Evolutionary conservation across 139 green algal genomes (phyloP).

Genomic region (Coelastrella sp.): DNA sequence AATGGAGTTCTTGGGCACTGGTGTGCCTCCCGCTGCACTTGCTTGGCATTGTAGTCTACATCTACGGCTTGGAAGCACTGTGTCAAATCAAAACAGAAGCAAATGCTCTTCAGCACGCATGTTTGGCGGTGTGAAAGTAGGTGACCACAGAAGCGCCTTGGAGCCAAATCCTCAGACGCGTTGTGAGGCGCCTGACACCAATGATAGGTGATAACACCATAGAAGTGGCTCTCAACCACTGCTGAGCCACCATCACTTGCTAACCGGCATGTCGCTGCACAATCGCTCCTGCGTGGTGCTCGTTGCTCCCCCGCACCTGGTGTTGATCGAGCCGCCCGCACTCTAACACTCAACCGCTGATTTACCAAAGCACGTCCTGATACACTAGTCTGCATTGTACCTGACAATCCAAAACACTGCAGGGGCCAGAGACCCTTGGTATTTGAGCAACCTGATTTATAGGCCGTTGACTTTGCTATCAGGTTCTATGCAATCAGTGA

Average conservation of each 20-base stretch:
- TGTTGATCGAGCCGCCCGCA: background rate
- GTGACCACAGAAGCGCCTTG: background rate
- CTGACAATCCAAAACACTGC: background rate
- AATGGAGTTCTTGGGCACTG: conserved; percentile 75
- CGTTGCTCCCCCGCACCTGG: background rate
- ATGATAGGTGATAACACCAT: no score
- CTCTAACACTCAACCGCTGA: background rate
- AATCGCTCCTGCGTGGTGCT: background rate
- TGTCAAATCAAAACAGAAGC: background rate
- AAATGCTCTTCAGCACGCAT: background rate
- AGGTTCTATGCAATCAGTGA: no score
- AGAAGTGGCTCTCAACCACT: no score
- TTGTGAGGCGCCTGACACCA: no score
- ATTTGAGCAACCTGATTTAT: background rate
- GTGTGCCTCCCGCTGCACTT: background rate
- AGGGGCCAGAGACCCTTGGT: background rate
- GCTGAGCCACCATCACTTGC: no score
- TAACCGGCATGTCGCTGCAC: background rate
- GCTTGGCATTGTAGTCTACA: conserved; percentile 3
- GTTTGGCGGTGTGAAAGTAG: no score
- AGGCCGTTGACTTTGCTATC: background rate
- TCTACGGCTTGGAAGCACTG: background rate
- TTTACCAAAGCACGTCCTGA: background rate
- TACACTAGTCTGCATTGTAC: background rate
- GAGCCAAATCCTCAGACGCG: no score